Percentiles rank a stretch among this genome's conserved stretches.
Conservation (phyloP, 805 yeast species). For the Barnettozyma salicaria region DNA sequence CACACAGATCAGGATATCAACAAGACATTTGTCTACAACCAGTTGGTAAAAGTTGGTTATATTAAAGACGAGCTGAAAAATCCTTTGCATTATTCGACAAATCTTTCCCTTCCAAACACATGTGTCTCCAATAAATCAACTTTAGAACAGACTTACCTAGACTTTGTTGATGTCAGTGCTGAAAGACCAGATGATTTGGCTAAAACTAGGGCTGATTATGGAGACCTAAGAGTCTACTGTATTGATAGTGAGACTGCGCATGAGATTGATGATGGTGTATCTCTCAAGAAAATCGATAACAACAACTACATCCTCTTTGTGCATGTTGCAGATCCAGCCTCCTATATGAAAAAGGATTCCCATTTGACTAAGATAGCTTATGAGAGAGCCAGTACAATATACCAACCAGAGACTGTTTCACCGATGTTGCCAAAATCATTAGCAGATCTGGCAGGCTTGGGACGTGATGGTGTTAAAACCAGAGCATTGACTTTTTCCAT, state of each 20-base stretch:
- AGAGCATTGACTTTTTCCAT: slow-evolving; percentile 44
- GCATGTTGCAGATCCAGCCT: slow-evolving; percentile 86
- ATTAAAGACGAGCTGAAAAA: slow-evolving; percentile 27
- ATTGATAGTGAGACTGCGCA: slow-evolving; percentile 77
- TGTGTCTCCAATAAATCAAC: slow-evolving; percentile 39
- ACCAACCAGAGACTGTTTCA: slow-evolving; percentile 58
- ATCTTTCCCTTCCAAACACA: slow-evolving; percentile 39
- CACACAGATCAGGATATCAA: slow-evolving; percentile 40
- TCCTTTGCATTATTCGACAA: slow-evolving; percentile 47
- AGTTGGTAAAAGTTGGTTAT: slow-evolving; percentile 33
- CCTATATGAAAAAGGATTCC: slow-evolving; percentile 39
- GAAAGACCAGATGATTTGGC: slow-evolving; percentile 16
- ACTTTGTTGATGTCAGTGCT: slow-evolving; percentile 25
- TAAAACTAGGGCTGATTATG: slow-evolving; percentile 35
- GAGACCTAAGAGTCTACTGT: slow-evolving; percentile 58
- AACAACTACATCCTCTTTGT: slow-evolving; percentile 45
- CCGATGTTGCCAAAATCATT: slow-evolving; percentile 67
- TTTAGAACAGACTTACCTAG: slow-evolving; percentile 37
- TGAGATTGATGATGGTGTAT: slow-evolving; percentile 92
- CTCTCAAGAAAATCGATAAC: slow-evolving; percentile 37
- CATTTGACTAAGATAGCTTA: slow-evolving; percentile 49
- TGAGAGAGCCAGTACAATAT: slow-evolving; percentile 58
- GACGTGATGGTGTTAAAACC: slow-evolving; percentile 34
- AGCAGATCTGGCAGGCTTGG: slow-evolving; percentile 47
- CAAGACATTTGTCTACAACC: slow-evolving; percentile 46